Percentiles rank a stretch among this genome's conserved stretches.
Conservation (phyloP, 306 rosid genomes). For the Oemleria cerasiformis region DNA sequence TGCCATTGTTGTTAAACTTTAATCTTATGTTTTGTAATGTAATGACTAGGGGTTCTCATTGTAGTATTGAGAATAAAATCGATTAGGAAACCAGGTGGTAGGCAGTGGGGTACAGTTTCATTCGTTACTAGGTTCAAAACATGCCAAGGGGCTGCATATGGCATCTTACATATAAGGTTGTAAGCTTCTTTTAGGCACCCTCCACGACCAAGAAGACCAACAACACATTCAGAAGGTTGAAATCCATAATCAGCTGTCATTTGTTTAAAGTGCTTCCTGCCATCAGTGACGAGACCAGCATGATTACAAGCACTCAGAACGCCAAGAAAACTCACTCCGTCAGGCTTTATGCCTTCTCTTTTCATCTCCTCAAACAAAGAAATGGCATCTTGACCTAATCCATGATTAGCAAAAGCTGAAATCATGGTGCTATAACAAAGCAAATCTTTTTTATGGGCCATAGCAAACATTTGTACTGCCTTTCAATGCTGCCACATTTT, state of each 20-base stretch:
- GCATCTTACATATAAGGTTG: constrained; percentile 12
- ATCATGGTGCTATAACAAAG: constrained; percentile 17
- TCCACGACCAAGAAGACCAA: constrained; percentile 13
- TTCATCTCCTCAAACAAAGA: constrained; percentile 18
- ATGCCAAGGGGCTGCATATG: constrained; percentile 1
- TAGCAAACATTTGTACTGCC: neutral
- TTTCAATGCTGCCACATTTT: constrained; percentile 12
- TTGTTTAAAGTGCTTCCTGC: constrained; percentile 11
- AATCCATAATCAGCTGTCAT: constrained; percentile 9
- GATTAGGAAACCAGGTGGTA: neutral
- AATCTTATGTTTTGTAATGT: neutral
- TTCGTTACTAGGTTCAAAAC: neutral
- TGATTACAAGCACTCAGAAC: constrained; percentile 16
- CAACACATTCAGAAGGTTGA: constrained; percentile 10
- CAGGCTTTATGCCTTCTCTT: constrained; percentile 5
- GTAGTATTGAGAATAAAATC: neutral
- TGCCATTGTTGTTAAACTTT: neutral
- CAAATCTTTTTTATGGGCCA: neutral
- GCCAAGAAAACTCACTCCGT: constrained; percentile 4
- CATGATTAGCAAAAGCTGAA: constrained; percentile 16
- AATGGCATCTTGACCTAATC: constrained; percentile 13
- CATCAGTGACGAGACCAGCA: constrained; percentile 6
- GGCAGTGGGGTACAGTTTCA: neutral
- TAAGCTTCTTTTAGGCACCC: constrained; percentile 5
- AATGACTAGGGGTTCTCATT: neutral